Percentiles rank a stretch among this genome's conserved stretches.
phyloP scores from a whole-genome alignment of 1,139 yeast genomes.

The Oligophagozyma castellii region DNA sequence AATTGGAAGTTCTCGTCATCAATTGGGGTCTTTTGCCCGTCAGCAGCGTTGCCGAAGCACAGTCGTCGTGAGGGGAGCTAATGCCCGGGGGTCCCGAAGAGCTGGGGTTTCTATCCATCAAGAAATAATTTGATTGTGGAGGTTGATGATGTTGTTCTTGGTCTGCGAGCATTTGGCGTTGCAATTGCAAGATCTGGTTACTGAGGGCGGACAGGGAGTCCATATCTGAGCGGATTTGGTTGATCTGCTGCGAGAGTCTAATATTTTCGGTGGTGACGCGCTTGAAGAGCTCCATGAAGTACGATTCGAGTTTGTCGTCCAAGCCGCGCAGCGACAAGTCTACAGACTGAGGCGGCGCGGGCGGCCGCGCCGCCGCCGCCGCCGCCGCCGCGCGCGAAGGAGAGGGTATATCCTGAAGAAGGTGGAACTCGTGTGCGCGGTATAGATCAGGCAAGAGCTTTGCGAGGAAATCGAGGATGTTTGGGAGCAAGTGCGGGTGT shows the following conservation, averaged over 20 bases:
- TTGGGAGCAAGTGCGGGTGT: constrained; percentile 13
- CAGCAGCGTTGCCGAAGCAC: too few relatives aligned
- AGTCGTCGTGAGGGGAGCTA: too few relatives aligned
- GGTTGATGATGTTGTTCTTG: too few relatives aligned
- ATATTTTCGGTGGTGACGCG: constrained; percentile 20
- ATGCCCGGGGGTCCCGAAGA: too few relatives aligned
- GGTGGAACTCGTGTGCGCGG: constrained; percentile 10
- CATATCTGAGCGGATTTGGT: constrained; percentile 16
- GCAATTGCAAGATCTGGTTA: constrained; percentile 18
- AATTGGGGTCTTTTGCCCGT: constrained; percentile 2
- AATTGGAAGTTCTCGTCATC: constrained; percentile 5
- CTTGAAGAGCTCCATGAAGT: constrained; percentile 16
- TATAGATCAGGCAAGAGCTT: constrained; percentile 18
- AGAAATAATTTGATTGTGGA: too few relatives aligned
- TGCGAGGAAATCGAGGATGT: constrained; percentile 15
- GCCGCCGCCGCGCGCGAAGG: constrained; percentile 1
- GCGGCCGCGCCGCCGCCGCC: constrained; percentile 3
- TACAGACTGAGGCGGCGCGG: neutral
- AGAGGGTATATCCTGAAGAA: neutral
- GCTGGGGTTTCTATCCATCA: too few relatives aligned
- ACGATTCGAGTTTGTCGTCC: constrained; percentile 9
- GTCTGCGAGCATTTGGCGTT: too few relatives aligned
- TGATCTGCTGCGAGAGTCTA: constrained; percentile 19
- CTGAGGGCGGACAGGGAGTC: constrained; percentile 15
- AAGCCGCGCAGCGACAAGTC: neutral